A percentile compares a stretch with the other conserved stretches of the same genome.
These are phyloP conservation scores for Monilinia polystroma DNA, from an alignment of 2,329 filamentous ascomycete genomes.

Conservation along the genomic window DNA sequence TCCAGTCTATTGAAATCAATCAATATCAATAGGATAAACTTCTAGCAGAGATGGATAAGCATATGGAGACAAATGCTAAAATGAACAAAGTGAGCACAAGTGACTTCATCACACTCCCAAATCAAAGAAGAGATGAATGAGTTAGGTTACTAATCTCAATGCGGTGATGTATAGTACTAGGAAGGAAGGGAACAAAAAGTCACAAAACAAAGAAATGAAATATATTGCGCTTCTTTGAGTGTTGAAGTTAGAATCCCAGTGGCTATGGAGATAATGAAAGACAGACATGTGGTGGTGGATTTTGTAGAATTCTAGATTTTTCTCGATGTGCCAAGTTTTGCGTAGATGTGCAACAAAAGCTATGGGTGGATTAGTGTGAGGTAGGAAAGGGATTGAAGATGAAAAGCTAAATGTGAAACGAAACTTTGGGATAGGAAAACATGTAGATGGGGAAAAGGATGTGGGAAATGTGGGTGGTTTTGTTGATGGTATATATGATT, in stretches of 20 bases:
- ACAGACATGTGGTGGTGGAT: not conserved
- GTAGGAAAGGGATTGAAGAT: too few relatives aligned
- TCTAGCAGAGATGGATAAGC: not conserved
- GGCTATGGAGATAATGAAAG: not conserved
- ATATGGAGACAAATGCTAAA: too few relatives aligned
- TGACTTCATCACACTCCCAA: not conserved
- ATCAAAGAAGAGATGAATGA: not conserved
- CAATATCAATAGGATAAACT: not conserved
- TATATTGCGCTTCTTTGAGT: not conserved
- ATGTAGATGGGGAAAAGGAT: not conserved
- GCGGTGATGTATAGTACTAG: not conserved
- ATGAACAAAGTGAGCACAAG: too few relatives aligned
- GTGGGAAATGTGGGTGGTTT: too few relatives aligned
- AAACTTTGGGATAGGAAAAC: not conserved
- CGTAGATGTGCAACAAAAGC: too few relatives aligned
- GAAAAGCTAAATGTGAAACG: conserved; percentile 2
- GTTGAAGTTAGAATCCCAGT: too few relatives aligned
- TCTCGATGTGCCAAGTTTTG: not conserved
- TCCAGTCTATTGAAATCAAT: too few relatives aligned
- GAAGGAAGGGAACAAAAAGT: not conserved
- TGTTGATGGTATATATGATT: not conserved
- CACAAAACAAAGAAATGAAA: not conserved
- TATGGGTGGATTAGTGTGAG: too few relatives aligned
- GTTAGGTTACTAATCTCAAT: not conserved
- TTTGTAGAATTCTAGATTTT: not conserved